phyloP scores from a whole-genome alignment of 768 basidiomycete genomes.

The Boletus rubropictus region DNA sequence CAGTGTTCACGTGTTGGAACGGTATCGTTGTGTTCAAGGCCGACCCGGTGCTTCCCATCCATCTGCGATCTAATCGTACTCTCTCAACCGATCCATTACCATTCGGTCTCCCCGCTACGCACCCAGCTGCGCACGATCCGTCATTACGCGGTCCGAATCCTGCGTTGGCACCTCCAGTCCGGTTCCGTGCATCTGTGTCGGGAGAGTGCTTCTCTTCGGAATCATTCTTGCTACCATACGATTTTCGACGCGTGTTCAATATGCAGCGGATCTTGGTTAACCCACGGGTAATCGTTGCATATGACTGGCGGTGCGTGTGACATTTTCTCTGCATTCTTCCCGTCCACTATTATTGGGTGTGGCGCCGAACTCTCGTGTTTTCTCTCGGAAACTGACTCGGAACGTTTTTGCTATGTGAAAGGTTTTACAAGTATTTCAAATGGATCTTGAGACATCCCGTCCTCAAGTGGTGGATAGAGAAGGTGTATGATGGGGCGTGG shows the following conservation, averaged over 20 bases:
- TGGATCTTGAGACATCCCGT: conserved; percentile 35
- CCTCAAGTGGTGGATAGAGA: conserved; percentile 39
- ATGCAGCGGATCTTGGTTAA: conserved; percentile 35
- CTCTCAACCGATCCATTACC: conserved; percentile 32
- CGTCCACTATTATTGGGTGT: no score
- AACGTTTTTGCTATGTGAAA: conserved; percentile 6
- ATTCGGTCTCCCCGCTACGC: conserved; percentile 7
- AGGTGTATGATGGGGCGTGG: conserved; percentile 33
- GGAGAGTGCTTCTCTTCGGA: conserved; percentile 30
- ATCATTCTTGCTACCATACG: conserved; percentile 39
- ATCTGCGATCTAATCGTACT: conserved; percentile 34
- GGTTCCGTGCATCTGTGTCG: conserved; percentile 14
- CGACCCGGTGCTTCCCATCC: conserved; percentile 37
- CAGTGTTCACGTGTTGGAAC: conserved; percentile 44
- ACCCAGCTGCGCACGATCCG: conserved; percentile 9
- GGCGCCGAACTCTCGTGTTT: no score
- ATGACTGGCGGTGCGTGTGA: conserved; percentile 13
- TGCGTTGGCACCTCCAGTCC: conserved; percentile 14
- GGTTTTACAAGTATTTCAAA: conserved; percentile 32
- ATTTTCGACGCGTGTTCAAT: conserved; percentile 36
- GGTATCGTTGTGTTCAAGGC: conserved; percentile 38
- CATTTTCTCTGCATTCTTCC: no score
- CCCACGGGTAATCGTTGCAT: conserved; percentile 35
- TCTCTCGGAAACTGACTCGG: neutral
- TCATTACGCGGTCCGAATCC: conserved; percentile 14